Evolutionary conservation across 352 stramenopile genomes (phyloP).

Genomic region (Phytophthora macrochlamydospora): DNA sequence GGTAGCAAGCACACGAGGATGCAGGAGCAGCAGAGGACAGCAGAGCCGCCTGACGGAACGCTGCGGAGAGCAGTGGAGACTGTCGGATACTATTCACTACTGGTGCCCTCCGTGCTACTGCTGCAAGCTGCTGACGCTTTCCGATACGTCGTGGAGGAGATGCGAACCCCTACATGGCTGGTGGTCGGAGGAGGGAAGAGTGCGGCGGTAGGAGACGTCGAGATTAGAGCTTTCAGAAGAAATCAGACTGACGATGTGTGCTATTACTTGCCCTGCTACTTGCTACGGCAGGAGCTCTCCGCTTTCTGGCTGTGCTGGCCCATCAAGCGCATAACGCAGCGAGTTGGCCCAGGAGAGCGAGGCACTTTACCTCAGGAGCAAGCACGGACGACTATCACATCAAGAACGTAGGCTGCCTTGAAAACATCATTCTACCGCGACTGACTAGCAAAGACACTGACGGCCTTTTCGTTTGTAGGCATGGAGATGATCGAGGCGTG

Average conservation of each 20-base stretch:
- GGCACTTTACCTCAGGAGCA: conserved; percentile 29
- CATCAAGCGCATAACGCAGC: conserved; percentile 38
- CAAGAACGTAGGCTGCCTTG: conserved; percentile 36
- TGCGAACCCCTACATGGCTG: conserved; percentile 24
- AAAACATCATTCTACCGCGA: no score
- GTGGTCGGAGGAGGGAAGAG: conserved; percentile 33
- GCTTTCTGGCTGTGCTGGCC: conserved; percentile 39
- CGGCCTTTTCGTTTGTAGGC: conserved; percentile 20
- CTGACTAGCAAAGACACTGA: not conserved
- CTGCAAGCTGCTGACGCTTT: conserved; percentile 21
- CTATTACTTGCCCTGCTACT: not conserved
- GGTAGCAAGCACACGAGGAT: not conserved
- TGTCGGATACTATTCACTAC: conserved; percentile 30
- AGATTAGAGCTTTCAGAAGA: not conserved
- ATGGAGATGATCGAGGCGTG: conserved; percentile 31
- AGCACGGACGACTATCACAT: conserved; percentile 25
- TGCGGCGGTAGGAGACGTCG: conserved; percentile 33
- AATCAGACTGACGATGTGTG: not conserved
- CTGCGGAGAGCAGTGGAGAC: conserved; percentile 8
- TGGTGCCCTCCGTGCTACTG: conserved; percentile 20
- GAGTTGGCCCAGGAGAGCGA: conserved; percentile 28
- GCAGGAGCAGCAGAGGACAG: not conserved
- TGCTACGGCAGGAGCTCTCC: conserved; percentile 41
- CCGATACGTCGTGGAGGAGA: conserved; percentile 12
- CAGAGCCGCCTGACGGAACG: not conserved